Conservation (phyloP, 2,329 filamentous ascomycete genomes). For the Lanzia echinophila region DNA sequence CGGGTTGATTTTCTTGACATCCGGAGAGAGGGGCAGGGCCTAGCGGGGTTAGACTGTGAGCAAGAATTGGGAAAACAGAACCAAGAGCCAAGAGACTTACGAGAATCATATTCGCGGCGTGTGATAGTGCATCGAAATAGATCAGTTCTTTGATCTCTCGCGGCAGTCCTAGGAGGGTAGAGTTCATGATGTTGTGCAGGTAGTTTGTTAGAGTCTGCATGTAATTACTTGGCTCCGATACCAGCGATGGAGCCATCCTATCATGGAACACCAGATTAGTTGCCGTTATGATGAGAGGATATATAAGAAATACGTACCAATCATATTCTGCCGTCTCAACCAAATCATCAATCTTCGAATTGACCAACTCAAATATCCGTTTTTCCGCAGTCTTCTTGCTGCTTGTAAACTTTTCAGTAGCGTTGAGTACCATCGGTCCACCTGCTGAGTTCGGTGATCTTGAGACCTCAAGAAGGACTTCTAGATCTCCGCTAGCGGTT, state of each 20-base stretch:
- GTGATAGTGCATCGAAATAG: conserved; percentile 91
- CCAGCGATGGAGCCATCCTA: conserved; percentile 51
- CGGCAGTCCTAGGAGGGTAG: conserved; percentile 85
- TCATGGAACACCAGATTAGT: conserved; percentile 7
- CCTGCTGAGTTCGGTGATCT: conserved; percentile 76
- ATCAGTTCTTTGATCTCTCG: conserved; percentile 95
- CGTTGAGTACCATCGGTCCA: conserved; percentile 70
- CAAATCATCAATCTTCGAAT: conserved; percentile 96
- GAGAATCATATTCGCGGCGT: conserved; percentile 80
- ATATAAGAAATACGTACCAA: conserved; percentile 50
- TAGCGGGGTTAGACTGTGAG: conserved; percentile 3
- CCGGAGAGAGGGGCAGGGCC: conserved; percentile 50
- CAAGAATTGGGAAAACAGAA: conserved; percentile 1
- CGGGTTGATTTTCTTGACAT: conserved; percentile 80
- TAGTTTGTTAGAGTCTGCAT: conserved; percentile 94
- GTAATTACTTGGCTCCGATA: conserved; percentile 77
- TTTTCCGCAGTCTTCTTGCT: conserved; percentile 97
- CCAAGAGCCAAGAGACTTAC: conserved; percentile 37
- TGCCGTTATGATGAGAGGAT: neutral
- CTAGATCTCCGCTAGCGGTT: conserved; percentile 81
- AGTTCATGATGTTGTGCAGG: conserved; percentile 92
- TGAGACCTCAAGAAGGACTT: conserved; percentile 77
- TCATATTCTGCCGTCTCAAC: conserved; percentile 97
- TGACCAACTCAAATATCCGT: conserved; percentile 96
- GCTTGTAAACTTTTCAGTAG: conserved; percentile 77